phyloP scores from a whole-genome alignment of 306 rosid species.

The Hylodesmum podocarpum region DNA sequence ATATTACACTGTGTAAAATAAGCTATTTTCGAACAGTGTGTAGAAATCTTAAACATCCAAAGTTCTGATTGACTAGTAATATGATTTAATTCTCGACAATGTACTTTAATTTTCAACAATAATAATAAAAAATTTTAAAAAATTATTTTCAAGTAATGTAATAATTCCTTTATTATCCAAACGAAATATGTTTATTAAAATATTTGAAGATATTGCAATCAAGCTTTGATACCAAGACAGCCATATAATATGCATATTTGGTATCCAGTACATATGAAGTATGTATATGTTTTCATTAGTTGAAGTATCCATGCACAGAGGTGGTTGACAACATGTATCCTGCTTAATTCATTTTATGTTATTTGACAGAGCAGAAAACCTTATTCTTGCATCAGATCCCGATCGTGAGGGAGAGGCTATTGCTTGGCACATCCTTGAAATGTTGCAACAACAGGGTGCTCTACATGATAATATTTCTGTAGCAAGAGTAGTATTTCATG shows the following conservation, averaged over 20 bases:
- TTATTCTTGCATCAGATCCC: conserved; percentile 99
- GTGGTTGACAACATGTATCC: conserved; percentile 22
- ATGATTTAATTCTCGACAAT: neutral
- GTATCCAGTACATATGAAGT: neutral
- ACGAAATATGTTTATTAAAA: neutral
- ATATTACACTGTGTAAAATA: no score
- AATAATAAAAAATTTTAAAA: neutral
- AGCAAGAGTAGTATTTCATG: conserved; percentile 88
- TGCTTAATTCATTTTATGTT: conserved; percentile 39
- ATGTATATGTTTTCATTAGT: neutral
- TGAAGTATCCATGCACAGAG: neutral
- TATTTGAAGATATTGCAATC: neutral
- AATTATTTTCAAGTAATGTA: neutral
- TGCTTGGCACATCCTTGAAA: conserved; percentile 96
- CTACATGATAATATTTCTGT: conserved; percentile 55
- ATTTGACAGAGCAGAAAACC: conserved; percentile 91
- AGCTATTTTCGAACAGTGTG: no score
- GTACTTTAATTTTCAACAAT: neutral
- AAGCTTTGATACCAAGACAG: neutral
- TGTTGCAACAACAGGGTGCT: conserved; percentile 91
- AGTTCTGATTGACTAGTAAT: neutral
- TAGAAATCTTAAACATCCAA: no score
- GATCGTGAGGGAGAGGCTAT: conserved; percentile 99
- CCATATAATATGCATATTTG: neutral
- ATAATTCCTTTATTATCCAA: neutral